A percentile compares a stretch with the other conserved stretches of the same genome.
Conservation (phyloP, 2,329 filamentous ascomycete genomes). For the Colletotrichum nymphaeae region DNA sequence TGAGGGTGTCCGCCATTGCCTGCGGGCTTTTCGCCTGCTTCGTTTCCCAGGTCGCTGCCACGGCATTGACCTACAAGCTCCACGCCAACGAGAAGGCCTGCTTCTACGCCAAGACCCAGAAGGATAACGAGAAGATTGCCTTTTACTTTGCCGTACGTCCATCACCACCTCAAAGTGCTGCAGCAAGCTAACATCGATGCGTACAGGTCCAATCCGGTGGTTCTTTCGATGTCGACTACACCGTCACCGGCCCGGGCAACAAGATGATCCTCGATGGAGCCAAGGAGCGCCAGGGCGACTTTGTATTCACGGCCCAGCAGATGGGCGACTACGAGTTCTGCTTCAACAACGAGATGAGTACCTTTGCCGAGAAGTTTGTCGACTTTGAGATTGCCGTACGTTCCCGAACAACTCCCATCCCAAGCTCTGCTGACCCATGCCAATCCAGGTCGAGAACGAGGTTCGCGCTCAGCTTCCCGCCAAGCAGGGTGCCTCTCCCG, state of each 20-base stretch:
- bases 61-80: slow-evolving; percentile 94
- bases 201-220: slow-evolving; percentile 94
- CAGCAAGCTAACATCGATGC: neutral
- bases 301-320: slow-evolving; percentile 93
- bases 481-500: slow-evolving; percentile 87
- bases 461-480: slow-evolving; percentile 82
- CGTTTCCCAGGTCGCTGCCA: slow-evolving; percentile 80
- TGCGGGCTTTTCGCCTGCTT: slow-evolving; percentile 79
- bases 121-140: slow-evolving; percentile 87
- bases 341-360: slow-evolving; percentile 99
- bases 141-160: slow-evolving; percentile 95
- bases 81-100: slow-evolving; percentile 93
- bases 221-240: slow-evolving; percentile 96
- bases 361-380: slow-evolving; percentile 96
- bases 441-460: slow-evolving; percentile 87
- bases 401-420: slow-evolving; percentile 37
- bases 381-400: slow-evolving; percentile 96
- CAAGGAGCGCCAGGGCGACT: slow-evolving; percentile 96
- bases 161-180: neutral
- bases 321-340: slow-evolving; percentile 94
- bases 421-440: slow-evolving; percentile 28
- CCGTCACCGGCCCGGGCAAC: slow-evolving; percentile 83
- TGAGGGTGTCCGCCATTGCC: slow-evolving; percentile 73
- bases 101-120: slow-evolving; percentile 87
- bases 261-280: slow-evolving; percentile 86